Base-by-base conservation (phyloP, 306 rosid species). In the Cicer bijugum region DNA sequence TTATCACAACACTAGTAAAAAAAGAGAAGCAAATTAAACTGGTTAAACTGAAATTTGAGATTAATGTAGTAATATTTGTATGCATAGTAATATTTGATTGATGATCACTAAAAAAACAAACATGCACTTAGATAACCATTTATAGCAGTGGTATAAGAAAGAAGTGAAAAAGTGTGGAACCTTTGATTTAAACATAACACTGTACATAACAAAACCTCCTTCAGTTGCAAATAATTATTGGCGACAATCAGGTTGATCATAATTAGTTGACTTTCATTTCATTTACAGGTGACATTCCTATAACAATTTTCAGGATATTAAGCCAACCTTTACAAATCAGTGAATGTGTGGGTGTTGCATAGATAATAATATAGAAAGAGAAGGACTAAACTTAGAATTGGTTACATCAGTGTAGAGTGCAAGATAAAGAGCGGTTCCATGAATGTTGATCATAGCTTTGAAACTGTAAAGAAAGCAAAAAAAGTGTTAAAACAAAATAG, bases 371-470 rank as follows among this genome's bases (percentile, higher is more conserved):
- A 47, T 16, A 57, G 52, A 67, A 19, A 64, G 75, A 44, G 66
- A 47, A 23, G 67, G 57, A 86, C 81, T 66, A 78, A 78, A 93
- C 98, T 81, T 88, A 7, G 97, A 88, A 86, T 91, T 89, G 76
- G 94, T 80, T 66, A 93, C 97, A 2, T 89, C 87, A 47, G 78
- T 60, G 86, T 81, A 91, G 59, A 93, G 94, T 5, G 97, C 81
- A 61, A 93, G 83, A 75, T 79, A 81, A 35, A 89, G 84, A 20
- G 89, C 67, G 78, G 56, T 74, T 55, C 89, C 94, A 64, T 84
- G 80, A 72, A 89, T 77, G 28, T 85, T 77, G 69, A 88, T 89
- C 98, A 91, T 91, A 28, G 79, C 79, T 71, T 12, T 66, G 72
- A 78, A 52, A 71, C 74, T 60, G 69, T 37, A 45, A 58, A 33